A percentile compares a stretch with the other conserved stretches of the same genome.
phyloP scores from a whole-genome alignment of 2,329 filamentous ascomycete species.

The Aspergillus aculeatinus region DNA sequence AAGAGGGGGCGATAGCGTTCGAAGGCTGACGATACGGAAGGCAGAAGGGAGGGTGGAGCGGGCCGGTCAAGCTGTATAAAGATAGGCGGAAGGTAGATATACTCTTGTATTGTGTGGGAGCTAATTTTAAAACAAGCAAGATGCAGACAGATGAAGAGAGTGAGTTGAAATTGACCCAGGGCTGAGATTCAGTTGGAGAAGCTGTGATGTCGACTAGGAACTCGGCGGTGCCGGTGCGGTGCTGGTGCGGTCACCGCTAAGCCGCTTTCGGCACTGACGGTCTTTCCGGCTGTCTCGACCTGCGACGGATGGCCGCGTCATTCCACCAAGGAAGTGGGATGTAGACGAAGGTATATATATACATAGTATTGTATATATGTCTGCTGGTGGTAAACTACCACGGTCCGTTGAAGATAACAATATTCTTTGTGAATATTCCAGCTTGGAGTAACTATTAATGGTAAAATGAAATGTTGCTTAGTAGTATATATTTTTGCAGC shows the following conservation, averaged over 20 bases:
- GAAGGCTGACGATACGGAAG: background rate
- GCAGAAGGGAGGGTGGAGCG: background rate
- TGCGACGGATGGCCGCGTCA: background rate
- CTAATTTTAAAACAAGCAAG: background rate
- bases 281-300: background rate
- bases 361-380: no score
- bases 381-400: no score
- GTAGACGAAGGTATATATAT: no score
- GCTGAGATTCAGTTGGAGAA: background rate
- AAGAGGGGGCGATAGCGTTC: conserved; percentile 2
- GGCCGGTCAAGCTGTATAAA: background rate
- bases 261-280: conserved; percentile 15
- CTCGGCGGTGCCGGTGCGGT: background rate
- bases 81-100: background rate
- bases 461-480: no score
- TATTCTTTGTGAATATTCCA: no score
- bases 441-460: no score
- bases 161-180: background rate
- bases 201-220: background rate
- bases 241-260: conserved; percentile 7
- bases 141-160: background rate
- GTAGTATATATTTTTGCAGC: no score
- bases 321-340: background rate
- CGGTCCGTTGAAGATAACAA: no score
- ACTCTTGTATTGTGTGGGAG: background rate